Evolutionary conservation across 257 asterid genomes (phyloP), one percentile per base, ranked within the genome.

Genomic region (Lavandula angustifolia): DNA sequence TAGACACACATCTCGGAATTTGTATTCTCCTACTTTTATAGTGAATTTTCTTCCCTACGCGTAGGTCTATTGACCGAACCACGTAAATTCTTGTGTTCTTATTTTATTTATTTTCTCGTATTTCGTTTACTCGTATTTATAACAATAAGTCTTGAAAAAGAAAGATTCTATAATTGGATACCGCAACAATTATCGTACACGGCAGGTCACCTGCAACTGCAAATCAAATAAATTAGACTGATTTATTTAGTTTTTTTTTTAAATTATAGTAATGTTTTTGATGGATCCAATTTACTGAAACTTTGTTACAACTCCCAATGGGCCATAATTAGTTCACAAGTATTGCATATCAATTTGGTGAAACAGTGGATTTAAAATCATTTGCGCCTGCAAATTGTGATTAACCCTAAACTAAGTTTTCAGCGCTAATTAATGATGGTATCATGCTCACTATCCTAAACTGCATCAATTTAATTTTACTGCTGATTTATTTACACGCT

Each of bases 201-300:
- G 68, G 68, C 63, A 65, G 33, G 41, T 57, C 40, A 55, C 9
- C 61, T 54, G 33, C 42, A 49, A 9, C 61, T 54, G 33, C 42
- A 49, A 9, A 47, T 13, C 31, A 37, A 22, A 54, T 34, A 43
- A 51, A 52, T 32, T 52, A 43, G 33, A 9, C 32, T 8, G 17
- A 4, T 56, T 8, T 68, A n/a, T 5, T 49, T 11, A 46, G 5
- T 58, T 29, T 22, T 22, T 22, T 22, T 22, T 22, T 22, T 22
- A 22, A 44, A 1, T 14, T 3, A 14, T 27, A 4, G 12, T 11
- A 10, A 22, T 60, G 52, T 33, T 52, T 54, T 37, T 54, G 71
- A 64, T 38, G 34, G 71, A 72, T 58, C 68, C 68, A 66, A 72
- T 72, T 72, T 41, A 12, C 14, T 16, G 22, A 3, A 22, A 7